Evolutionary conservation across 139 green algal species (phyloP).

Genomic region (Chlorella sp.): DNA sequence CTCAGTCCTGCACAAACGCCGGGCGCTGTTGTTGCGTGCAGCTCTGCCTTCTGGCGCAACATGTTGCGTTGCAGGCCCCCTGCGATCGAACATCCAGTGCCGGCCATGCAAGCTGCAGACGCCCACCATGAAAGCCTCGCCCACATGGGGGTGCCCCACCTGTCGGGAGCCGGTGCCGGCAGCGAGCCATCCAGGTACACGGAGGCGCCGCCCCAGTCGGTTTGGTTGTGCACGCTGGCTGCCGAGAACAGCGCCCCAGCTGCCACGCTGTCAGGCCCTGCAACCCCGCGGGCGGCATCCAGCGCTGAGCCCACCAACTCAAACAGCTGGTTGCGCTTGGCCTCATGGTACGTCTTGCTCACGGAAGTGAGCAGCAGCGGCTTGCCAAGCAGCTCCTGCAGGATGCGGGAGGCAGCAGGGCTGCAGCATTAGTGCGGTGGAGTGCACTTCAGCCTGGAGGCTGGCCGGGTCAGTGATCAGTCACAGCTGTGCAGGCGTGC

Average conservation of each 20-base stretch:
- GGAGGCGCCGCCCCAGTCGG: background rate
- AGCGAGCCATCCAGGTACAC: background rate
- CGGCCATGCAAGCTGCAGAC: too few relatives aligned
- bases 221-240: background rate
- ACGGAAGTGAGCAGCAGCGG: background rate
- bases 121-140: too few relatives aligned
- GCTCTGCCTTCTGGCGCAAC: too few relatives aligned
- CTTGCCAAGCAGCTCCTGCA: background rate
- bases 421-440: too few relatives aligned
- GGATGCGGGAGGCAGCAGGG: background rate
- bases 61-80: too few relatives aligned
- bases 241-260: background rate
- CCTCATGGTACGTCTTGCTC: background rate
- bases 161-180: background rate
- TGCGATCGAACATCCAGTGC: too few relatives aligned
- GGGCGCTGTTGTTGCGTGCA: too few relatives aligned
- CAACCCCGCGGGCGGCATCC: background rate
- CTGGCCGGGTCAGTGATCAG: too few relatives aligned
- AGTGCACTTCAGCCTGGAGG: too few relatives aligned
- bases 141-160: background rate
- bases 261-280: background rate
- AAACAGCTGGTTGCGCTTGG: conserved; percentile 1
- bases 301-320: background rate
- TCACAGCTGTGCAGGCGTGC: too few relatives aligned
- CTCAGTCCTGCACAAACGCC: background rate